phyloP scores from a whole-genome alignment of 768 basidiomycete species.

The Pisolithus sp. region DNA sequence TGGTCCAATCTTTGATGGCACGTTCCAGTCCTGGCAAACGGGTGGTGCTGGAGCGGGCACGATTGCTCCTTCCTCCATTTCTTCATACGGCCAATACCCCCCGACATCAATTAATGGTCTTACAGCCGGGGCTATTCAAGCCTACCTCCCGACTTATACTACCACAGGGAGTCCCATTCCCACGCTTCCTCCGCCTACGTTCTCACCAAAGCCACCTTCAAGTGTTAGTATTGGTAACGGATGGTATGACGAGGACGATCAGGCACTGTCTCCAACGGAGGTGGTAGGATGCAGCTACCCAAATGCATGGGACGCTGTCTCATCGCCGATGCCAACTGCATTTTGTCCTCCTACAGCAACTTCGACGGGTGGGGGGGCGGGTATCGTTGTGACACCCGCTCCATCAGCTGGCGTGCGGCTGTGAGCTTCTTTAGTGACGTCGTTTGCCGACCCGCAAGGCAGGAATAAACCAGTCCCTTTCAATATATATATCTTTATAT shows the following conservation, averaged over 20 bases:
- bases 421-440: no score
- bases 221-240: constrained; percentile 45
- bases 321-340: constrained; percentile 40
- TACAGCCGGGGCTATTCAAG: constrained; percentile 29
- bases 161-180: constrained; percentile 45
- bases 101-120: constrained; percentile 44
- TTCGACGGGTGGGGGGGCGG: not conserved
- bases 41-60: constrained; percentile 52
- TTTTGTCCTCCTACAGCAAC: constrained; percentile 29
- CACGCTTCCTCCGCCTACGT: constrained; percentile 51
- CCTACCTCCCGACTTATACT: constrained; percentile 57
- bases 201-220: constrained; percentile 34
- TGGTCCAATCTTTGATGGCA: constrained; percentile 42
- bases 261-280: constrained; percentile 46
- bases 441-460: no score
- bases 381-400: constrained; percentile 1
- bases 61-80: constrained; percentile 36
- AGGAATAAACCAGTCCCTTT: no score
- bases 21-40: constrained; percentile 60
- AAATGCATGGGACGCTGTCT: constrained; percentile 54
- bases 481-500: no score
- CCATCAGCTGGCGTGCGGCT: no score
- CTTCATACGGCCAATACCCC: constrained; percentile 46
- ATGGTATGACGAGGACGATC: constrained; percentile 53
- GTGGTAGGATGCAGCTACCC: constrained; percentile 63